phyloP scores from a whole-genome alignment of 257 asterid species.

The Capsicum baccatum region DNA sequence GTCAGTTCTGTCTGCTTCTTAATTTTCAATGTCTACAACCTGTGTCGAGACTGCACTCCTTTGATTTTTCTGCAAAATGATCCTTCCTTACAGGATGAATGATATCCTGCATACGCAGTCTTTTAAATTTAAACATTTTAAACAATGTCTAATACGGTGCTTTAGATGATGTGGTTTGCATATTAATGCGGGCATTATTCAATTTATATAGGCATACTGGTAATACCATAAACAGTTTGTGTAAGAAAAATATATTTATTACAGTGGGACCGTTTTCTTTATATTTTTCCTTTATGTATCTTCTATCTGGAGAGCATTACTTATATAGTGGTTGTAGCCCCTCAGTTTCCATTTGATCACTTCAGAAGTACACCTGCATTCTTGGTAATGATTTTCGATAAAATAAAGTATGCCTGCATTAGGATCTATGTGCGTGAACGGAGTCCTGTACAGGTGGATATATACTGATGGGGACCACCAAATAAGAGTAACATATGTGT shows the following conservation, averaged over 20 bases:
- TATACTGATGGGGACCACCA: neutral
- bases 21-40: neutral
- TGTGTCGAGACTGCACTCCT: neutral
- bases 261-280: neutral
- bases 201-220: neutral
- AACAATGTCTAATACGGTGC: neutral
- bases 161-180: neutral
- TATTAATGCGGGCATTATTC: neutral
- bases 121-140: neutral
- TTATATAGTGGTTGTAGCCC: conserved; percentile 19
- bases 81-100: conserved; percentile 1
- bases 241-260: neutral
- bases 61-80: neutral
- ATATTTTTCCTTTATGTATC: neutral
- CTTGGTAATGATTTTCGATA: too few relatives aligned
- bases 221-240: neutral
- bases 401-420: neutral
- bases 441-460: neutral
- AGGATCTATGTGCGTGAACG: neutral
- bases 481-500: neutral
- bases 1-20: neutral
- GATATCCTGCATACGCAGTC: neutral
- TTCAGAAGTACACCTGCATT: neutral
- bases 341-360: conserved; percentile 29
- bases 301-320: neutral